Percentiles rank a stretch among this genome's conserved stretches.
These are phyloP conservation scores for Phallus indusiatus DNA, from an alignment of 768 basidiomycete species.

Conservation along the genomic window DNA sequence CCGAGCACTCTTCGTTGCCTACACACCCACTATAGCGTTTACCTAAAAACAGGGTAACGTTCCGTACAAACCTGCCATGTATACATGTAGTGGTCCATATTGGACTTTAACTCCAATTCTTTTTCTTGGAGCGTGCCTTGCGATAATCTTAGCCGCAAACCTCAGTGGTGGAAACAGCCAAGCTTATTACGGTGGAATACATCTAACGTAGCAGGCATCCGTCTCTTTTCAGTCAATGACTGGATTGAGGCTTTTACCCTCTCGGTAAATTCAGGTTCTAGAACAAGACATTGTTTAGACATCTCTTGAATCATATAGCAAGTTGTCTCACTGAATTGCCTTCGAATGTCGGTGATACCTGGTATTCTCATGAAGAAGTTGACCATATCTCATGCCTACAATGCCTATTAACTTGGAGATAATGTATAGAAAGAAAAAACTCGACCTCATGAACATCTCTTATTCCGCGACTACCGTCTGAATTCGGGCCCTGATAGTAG, in stretches of 20 bases:
- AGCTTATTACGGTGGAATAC: slow-evolving; percentile 1
- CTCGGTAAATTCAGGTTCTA: not conserved
- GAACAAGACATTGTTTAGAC: not conserved
- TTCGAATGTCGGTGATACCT: not conserved
- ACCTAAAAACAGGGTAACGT: not conserved
- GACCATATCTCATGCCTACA: slow-evolving; percentile 1
- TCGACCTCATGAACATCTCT: not conserved
- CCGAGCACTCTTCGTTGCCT: slow-evolving; percentile 1
- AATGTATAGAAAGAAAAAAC: not conserved
- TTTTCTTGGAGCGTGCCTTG: not conserved
- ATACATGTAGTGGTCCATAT: not conserved
- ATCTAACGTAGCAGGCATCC: slow-evolving; percentile 7
- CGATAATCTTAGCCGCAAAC: not conserved
- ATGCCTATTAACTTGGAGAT: not conserved
- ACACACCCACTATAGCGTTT: not conserved
- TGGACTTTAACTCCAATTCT: not conserved
- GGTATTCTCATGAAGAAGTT: slow-evolving; percentile 3
- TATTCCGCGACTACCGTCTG: not conserved
- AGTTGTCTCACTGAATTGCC: slow-evolving; percentile 1
- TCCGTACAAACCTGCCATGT: not conserved
- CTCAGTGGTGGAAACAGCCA: not conserved
- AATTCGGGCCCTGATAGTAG: not conserved
- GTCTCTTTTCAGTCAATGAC: slow-evolving; percentile 2
- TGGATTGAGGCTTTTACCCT: not conserved
- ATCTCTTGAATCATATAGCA: not conserved